These are phyloP conservation scores for Hyphodiscus sp. DNA, from an alignment of 2,329 filamentous ascomycete genomes.

Conservation along the genomic window DNA sequence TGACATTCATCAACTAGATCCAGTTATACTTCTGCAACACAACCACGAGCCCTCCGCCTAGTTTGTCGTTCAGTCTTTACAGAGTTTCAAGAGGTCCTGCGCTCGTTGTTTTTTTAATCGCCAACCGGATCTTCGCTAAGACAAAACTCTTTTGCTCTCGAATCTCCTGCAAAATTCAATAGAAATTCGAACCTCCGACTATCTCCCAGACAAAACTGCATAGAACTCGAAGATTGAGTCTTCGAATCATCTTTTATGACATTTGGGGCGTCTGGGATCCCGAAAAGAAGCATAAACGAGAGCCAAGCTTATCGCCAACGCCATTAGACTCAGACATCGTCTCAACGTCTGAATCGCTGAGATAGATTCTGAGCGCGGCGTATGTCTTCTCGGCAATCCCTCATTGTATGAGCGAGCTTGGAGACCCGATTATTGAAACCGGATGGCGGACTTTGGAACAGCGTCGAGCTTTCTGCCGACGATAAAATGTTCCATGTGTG, in stretches of 20 bases:
- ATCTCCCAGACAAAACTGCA: not conserved
- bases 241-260: not conserved
- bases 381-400: constrained; percentile 13
- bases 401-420: constrained; percentile 5
- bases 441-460: constrained; percentile 29
- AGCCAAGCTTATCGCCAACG: constrained; percentile 3
- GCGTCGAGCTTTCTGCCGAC: constrained; percentile 69
- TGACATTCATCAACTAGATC: not conserved
- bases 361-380: constrained; percentile 2
- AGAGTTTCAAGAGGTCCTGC: constrained; percentile 7
- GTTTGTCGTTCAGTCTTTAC: constrained; percentile 9
- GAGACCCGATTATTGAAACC: constrained; percentile 4
- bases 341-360: constrained; percentile 9
- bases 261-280: constrained; percentile 1
- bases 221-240: not conserved
- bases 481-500: constrained; percentile 83
- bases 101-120: constrained; percentile 1
- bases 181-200: not conserved
- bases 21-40: constrained; percentile 3
- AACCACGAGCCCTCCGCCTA: constrained; percentile 3
- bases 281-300: constrained; percentile 1
- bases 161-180: not conserved
- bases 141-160: not conserved
- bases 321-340: constrained; percentile 1
- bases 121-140: not conserved